phyloP scores from a whole-genome alignment of 768 basidiomycete genomes.

The Tulasnella sp. region DNA sequence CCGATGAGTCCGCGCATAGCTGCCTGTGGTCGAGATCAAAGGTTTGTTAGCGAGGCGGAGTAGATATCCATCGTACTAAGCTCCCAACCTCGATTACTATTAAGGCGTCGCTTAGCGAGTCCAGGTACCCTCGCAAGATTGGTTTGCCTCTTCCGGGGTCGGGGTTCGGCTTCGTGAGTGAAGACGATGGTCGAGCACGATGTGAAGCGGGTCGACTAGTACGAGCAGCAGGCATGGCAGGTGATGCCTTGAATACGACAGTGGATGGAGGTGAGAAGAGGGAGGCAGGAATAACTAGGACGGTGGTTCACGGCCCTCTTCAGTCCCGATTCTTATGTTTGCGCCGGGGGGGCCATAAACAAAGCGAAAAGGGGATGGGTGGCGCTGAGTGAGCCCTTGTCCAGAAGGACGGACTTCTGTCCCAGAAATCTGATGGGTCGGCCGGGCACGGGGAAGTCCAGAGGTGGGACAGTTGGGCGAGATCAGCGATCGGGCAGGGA shows the following conservation, averaged over 20 bases:
- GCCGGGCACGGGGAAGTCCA: slow-evolving; percentile 1
- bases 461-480: background rate
- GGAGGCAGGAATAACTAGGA: background rate
- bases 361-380: background rate
- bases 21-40: background rate
- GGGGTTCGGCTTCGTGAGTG: no score
- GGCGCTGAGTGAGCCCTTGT: background rate
- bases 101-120: slow-evolving; percentile 10
- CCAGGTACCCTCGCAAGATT: background rate
- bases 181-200: background rate
- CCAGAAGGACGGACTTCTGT: background rate
- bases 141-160: background rate
- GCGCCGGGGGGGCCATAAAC: background rate
- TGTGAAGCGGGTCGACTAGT: background rate
- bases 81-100: background rate
- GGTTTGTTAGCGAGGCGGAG: background rate
- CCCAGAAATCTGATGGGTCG: background rate
- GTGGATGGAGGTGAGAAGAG: background rate
- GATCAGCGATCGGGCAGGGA: slow-evolving; percentile 2
- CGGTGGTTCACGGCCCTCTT: background rate
- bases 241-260: background rate
- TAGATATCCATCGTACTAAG: no score
- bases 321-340: slow-evolving; percentile 1
- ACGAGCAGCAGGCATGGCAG: slow-evolving; percentile 1
- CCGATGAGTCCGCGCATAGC: background rate